These are phyloP conservation scores for Neonectria sp. DNA, from an alignment of 2,329 filamentous ascomycete genomes.

Conservation along the genomic window DNA sequence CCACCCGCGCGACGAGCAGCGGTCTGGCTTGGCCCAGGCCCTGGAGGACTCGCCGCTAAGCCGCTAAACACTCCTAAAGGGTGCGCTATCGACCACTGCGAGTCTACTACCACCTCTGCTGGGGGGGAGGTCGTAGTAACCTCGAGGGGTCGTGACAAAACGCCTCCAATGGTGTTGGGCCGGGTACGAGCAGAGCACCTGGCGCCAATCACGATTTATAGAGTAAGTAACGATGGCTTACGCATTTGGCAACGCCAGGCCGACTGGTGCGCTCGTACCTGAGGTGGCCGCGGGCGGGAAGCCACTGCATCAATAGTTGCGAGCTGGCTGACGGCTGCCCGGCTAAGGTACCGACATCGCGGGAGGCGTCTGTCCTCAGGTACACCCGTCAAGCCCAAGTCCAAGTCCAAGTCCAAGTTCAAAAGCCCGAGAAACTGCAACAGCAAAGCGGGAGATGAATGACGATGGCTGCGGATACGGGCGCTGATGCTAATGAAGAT, in stretches of 20 bases:
- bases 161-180: neutral
- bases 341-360: constrained; percentile 14
- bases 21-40: constrained; percentile 24
- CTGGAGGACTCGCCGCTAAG: constrained; percentile 5
- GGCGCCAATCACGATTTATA: neutral
- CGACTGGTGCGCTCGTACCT: neutral
- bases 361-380: constrained; percentile 16
- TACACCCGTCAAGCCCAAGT: constrained; percentile 6
- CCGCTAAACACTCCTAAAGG: neutral
- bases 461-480: constrained; percentile 10
- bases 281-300: neutral
- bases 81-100: constrained; percentile 13
- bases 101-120: neutral
- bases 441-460: constrained; percentile 18
- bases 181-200: neutral
- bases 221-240: neutral
- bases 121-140: neutral
- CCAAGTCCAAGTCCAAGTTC: neutral
- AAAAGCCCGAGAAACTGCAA: too few relatives aligned
- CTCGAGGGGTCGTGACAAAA: neutral
- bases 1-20: neutral
- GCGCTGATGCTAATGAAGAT: constrained; percentile 16
- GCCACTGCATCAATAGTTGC: constrained; percentile 14
- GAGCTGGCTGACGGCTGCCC: constrained; percentile 8
- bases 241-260: neutral